Conservation (phyloP, 2,329 filamentous ascomycete genomes). For the Venturia aucupariae region DNA sequence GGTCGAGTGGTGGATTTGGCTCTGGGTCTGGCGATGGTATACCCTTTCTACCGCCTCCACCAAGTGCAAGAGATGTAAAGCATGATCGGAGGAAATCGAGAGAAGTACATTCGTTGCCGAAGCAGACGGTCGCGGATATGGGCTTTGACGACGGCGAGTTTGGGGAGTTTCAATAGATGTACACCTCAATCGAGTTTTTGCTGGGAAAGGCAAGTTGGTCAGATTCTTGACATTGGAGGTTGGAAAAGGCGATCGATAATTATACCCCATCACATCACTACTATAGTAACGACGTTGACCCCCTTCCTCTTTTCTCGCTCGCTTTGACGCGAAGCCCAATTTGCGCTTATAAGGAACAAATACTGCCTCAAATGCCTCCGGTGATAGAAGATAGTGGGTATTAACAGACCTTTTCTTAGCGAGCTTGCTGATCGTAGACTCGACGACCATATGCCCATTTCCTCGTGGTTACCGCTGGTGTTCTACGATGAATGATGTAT, state of each 20-base stretch:
- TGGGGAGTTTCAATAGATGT: constrained; percentile 60
- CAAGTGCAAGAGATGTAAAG: constrained; percentile 52
- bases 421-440: too few relatives aligned
- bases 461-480: too few relatives aligned
- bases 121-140: constrained; percentile 48
- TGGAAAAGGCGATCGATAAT: background rate
- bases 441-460: too few relatives aligned
- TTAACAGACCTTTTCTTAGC: too few relatives aligned
- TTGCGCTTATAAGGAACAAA: too few relatives aligned
- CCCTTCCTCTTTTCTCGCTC: too few relatives aligned
- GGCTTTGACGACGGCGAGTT: constrained; percentile 85
- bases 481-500: too few relatives aligned
- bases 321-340: too few relatives aligned
- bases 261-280: background rate
- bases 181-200: background rate
- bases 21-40: constrained; percentile 20
- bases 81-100: constrained; percentile 47
- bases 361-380: too few relatives aligned
- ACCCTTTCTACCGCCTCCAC: constrained; percentile 56
- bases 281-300: background rate
- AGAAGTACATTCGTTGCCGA: constrained; percentile 32
- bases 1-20: constrained; percentile 17
- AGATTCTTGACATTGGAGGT: background rate
- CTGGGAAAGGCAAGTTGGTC: background rate
- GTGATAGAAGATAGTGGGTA: too few relatives aligned